phyloP scores from a whole-genome alignment of 345 rosid genomes.

The Gossypium mustelinum region DNA sequence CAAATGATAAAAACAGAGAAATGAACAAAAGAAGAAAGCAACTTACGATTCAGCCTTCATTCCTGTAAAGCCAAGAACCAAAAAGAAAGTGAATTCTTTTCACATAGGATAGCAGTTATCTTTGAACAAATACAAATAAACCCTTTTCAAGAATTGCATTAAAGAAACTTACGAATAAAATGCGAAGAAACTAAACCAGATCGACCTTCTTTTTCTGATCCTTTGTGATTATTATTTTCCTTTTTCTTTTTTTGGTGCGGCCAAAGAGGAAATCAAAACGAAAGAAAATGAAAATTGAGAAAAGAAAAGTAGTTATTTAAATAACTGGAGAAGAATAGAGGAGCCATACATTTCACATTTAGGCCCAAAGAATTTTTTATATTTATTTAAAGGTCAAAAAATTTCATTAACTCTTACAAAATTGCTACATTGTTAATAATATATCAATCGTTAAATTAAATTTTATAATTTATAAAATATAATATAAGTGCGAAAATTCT shows the following conservation, averaged over 20 bases:
- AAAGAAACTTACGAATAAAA: slow-evolving; percentile 15
- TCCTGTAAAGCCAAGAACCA: slow-evolving; percentile 22
- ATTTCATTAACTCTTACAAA: no score
- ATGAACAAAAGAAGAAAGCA: background rate
- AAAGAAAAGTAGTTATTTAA: background rate
- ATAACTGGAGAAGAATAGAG: background rate
- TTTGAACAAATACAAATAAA: background rate
- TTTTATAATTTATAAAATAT: no score
- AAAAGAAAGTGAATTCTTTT: background rate
- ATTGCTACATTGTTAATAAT: no score
- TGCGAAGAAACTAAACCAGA: slow-evolving; percentile 8
- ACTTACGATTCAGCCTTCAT: slow-evolving; percentile 88
- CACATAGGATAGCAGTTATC: background rate
- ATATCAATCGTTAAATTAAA: no score
- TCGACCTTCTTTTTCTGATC: background rate
- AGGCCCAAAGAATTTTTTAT: no score
- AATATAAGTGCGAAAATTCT: no score
- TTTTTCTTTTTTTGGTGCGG: no score
- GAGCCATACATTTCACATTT: no score
- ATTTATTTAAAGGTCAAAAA: no score
- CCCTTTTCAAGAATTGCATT: background rate
- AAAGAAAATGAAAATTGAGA: background rate
- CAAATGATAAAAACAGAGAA: background rate
- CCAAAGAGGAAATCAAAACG: background rate
- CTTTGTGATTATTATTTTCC: background rate